Evolutionary conservation across 139 green algal genomes (phyloP).

Genomic region (Chlorella vulgaris): DNA sequence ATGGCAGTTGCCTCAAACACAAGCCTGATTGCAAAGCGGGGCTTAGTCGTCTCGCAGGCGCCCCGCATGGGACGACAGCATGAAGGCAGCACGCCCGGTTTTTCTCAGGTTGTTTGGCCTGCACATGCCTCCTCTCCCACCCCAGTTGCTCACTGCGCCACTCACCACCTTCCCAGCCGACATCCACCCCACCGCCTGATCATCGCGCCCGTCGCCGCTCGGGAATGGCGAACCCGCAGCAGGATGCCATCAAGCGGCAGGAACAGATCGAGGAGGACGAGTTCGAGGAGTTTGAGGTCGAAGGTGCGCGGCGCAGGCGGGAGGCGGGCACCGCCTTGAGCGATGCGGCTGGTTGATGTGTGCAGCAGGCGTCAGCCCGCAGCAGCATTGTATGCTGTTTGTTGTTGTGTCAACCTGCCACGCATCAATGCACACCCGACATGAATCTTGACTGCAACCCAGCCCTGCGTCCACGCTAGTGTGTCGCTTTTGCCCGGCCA

Average conservation of each 20-base stretch:
- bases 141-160: too few species aligned
- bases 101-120: background rate
- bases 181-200: too few species aligned
- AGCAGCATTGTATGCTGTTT: background rate
- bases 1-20: background rate
- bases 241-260: background rate
- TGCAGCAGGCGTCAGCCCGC: background rate
- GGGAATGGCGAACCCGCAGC: slow-evolving; percentile 19
- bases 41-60: background rate
- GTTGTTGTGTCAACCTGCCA: too few species aligned
- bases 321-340: background rate
- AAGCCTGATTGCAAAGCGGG: background rate
- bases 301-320: slow-evolving; percentile 35
- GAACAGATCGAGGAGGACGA: slow-evolving; percentile 59
- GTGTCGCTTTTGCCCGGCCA: background rate
- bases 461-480: background rate
- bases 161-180: too few species aligned
- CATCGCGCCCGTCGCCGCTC: too few species aligned
- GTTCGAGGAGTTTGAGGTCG: slow-evolving; percentile 63
- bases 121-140: too few species aligned
- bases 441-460: too few species aligned
- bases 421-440: too few species aligned
- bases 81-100: background rate
- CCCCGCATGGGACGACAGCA: background rate
- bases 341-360: background rate